These are phyloP conservation scores for Globisporangium splendens DNA, from an alignment of 352 stramenopile genomes.

Conservation along the genomic window DNA sequence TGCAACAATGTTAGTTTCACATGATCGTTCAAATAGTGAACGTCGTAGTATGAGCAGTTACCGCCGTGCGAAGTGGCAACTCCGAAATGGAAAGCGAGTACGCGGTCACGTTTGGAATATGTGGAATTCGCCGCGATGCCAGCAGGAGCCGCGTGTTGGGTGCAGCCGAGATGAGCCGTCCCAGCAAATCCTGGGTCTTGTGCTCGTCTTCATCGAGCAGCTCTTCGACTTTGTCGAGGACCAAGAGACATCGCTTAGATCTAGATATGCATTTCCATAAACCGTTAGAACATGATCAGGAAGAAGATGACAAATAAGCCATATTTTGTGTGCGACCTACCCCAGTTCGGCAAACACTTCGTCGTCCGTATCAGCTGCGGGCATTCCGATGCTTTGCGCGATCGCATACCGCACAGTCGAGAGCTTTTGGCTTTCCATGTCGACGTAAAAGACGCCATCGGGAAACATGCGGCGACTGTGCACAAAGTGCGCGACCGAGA, in stretches of 20 bases:
- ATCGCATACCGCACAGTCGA: conserved; percentile 81
- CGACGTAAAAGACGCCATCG: conserved; percentile 81
- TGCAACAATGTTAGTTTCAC: too few relatives aligned
- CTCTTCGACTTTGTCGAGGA: conserved; percentile 81
- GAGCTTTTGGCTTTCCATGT: conserved; percentile 77
- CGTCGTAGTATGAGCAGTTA: conserved; percentile 16
- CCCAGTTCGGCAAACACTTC: conserved; percentile 75
- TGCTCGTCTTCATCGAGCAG: conserved; percentile 73
- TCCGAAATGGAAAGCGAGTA: conserved; percentile 77
- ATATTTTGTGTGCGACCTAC: conserved; percentile 12
- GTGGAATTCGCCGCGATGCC: conserved; percentile 62
- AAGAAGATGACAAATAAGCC: not conserved
- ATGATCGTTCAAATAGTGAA: too few relatives aligned
- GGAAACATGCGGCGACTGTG: conserved; percentile 75
- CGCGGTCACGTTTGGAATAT: conserved; percentile 74
- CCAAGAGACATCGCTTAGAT: conserved; percentile 62
- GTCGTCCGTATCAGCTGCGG: conserved; percentile 67
- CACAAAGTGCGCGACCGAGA: conserved; percentile 77
- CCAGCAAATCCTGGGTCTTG: conserved; percentile 64
- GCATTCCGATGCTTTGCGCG: conserved; percentile 73
- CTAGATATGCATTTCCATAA: conserved; percentile 13
- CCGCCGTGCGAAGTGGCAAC: conserved; percentile 62
- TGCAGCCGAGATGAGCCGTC: conserved; percentile 66
- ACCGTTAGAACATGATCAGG: conserved; percentile 4
- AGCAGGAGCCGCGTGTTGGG: conserved; percentile 66